A percentile compares a stretch with the other conserved stretches of the same genome.
These are phyloP conservation scores for Talaromyces pinophilus DNA, from an alignment of 2,329 filamentous ascomycete genomes.

Conservation along the genomic window DNA sequence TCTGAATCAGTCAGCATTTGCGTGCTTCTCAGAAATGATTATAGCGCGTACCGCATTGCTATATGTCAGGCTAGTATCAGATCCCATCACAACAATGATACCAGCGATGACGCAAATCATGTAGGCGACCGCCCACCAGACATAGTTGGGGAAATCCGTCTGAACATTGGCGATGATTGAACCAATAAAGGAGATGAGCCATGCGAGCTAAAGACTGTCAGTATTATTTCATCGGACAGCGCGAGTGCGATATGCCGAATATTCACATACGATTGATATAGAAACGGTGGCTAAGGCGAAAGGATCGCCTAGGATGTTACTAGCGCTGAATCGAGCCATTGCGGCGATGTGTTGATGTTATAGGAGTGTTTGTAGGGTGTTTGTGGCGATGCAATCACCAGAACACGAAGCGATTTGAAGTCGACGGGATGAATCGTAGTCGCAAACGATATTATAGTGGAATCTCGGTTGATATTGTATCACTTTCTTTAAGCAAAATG, in stretches of 20 bases:
- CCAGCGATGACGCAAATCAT: conserved; percentile 80
- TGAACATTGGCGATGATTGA: conserved; percentile 71
- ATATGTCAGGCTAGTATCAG: conserved; percentile 82
- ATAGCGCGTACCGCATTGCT: conserved; percentile 70
- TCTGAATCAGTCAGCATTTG: conserved; percentile 39
- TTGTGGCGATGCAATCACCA: not conserved
- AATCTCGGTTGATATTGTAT: not conserved
- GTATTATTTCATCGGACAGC: conserved; percentile 14
- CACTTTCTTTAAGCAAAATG: not conserved
- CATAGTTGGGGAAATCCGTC: conserved; percentile 73
- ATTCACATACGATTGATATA: conserved; percentile 76
- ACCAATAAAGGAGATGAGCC: conserved; percentile 87
- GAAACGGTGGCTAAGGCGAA: conserved; percentile 94
- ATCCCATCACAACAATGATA: conserved; percentile 78
- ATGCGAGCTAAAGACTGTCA: conserved; percentile 69
- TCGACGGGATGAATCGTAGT: not conserved
- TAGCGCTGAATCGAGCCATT: conserved; percentile 67
- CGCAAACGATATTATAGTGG: not conserved
- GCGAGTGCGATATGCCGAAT: not conserved
- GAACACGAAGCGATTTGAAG: not conserved
- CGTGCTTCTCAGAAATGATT: not conserved
- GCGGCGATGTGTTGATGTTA: conserved; percentile 23
- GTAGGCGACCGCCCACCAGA: conserved; percentile 89
- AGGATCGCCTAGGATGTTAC: conserved; percentile 92
- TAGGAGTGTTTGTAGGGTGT: conserved; percentile 11